Conservation (phyloP, 208 protist species). For the Trypanosoma vivax region DNA sequence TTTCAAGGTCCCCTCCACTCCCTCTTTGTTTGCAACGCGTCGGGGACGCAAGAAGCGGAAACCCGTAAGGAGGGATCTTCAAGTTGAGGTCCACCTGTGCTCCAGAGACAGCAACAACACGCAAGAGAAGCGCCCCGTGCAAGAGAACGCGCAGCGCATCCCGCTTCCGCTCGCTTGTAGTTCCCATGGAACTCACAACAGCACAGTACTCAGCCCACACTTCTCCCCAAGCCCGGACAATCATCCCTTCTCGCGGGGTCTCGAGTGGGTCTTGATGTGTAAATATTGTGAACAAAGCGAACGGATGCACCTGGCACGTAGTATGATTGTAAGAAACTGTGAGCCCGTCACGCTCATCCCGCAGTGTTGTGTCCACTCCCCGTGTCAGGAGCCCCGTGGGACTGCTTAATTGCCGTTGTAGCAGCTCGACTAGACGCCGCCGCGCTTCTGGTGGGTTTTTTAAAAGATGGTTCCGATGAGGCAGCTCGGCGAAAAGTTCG, state of each 20-base stretch:
- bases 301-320: slow-evolving; percentile 69
- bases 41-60: slow-evolving; percentile 65
- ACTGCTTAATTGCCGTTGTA: slow-evolving; percentile 79
- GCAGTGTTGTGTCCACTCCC: slow-evolving; percentile 53
- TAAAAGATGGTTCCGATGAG: slow-evolving; percentile 56
- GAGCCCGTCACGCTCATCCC: slow-evolving; percentile 61
- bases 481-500: slow-evolving; percentile 74
- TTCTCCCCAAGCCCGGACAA: slow-evolving; percentile 78
- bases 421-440: slow-evolving; percentile 66
- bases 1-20: slow-evolving; percentile 8
- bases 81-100: slow-evolving; percentile 67
- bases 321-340: slow-evolving; percentile 65
- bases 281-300: slow-evolving; percentile 77
- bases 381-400: slow-evolving; percentile 64
- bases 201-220: slow-evolving; percentile 79
- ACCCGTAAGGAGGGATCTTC: slow-evolving; percentile 72
- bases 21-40: slow-evolving; percentile 29
- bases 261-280: slow-evolving; percentile 64
- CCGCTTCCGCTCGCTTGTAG: slow-evolving; percentile 60
- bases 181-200: slow-evolving; percentile 49
- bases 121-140: slow-evolving; percentile 70
- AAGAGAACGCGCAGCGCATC: slow-evolving; percentile 74
- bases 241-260: slow-evolving; percentile 30
- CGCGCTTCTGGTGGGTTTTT: slow-evolving; percentile 51
- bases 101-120: slow-evolving; percentile 61